A percentile compares a stretch with the other conserved stretches of the same genome.
Evolutionary conservation across 1,284 basidiomycete genomes (phyloP).

Genomic region (Trametes versicolor): DNA sequence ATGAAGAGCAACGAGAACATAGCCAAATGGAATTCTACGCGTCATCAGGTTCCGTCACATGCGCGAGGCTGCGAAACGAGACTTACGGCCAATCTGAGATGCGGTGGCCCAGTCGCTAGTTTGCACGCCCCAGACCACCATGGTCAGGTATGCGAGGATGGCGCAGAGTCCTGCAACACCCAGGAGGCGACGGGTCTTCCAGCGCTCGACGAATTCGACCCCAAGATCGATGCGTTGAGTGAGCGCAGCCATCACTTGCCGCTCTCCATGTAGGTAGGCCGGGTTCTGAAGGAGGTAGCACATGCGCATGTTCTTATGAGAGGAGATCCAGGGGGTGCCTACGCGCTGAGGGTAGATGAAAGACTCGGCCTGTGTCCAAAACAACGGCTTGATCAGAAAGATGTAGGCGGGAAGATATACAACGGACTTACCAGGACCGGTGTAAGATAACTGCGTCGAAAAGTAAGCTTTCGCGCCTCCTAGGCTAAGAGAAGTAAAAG

Average conservation of each 20-base stretch:
- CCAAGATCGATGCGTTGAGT: slow-evolving; percentile 26
- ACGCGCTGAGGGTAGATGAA: slow-evolving; percentile 35
- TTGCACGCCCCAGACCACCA: slow-evolving; percentile 16
- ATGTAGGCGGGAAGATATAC: not conserved
- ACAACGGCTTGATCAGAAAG: not conserved
- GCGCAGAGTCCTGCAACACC: slow-evolving; percentile 12
- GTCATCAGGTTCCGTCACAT: not conserved
- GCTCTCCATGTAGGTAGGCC: slow-evolving; percentile 18
- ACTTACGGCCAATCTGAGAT: slow-evolving; percentile 32
- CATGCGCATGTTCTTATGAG: slow-evolving; percentile 35
- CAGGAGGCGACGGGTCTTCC: slow-evolving; percentile 26
- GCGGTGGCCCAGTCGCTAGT: slow-evolving; percentile 28
- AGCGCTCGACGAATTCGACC: slow-evolving; percentile 37
- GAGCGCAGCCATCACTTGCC: slow-evolving; percentile 30
- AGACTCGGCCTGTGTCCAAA: slow-evolving; percentile 19
- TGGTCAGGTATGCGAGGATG: slow-evolving; percentile 18
- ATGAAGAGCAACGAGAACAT: slow-evolving; percentile 1
- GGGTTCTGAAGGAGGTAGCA: slow-evolving; percentile 31
- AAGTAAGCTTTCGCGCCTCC: not conserved
- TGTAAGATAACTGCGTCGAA: slow-evolving; percentile 3
- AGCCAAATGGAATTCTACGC: not conserved
- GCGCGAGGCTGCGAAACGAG: no score
- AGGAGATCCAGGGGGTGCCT: slow-evolving; percentile 24
- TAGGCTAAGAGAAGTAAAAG: not conserved
- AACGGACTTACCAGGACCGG: slow-evolving; percentile 9